Evolutionary conservation across 129 eudicot genomes (phyloP).

Genomic region (Centrapalus pauciflorus): DNA sequence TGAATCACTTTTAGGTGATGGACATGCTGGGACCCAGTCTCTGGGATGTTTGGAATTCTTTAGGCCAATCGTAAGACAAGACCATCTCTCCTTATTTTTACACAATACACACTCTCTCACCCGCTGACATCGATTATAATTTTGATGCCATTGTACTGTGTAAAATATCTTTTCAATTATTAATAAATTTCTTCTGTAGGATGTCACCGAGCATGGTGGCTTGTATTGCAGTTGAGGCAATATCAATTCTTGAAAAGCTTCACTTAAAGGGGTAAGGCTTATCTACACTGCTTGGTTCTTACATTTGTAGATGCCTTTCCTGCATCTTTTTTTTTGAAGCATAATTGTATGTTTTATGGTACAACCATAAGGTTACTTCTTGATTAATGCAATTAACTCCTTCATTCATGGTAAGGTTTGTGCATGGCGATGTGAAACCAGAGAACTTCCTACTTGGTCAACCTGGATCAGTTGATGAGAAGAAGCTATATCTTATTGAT

Average conservation of each 20-base stretch:
- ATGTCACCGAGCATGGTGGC: constrained; percentile 96
- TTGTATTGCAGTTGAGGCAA: constrained; percentile 98
- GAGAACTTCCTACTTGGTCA: constrained; percentile 97
- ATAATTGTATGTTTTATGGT: constrained; percentile 1
- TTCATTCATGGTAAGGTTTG: constrained; percentile 56
- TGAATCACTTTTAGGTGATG: constrained; percentile 61
- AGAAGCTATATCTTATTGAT: constrained; percentile 95
- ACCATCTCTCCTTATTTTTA: constrained; percentile 1
- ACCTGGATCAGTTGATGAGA: constrained; percentile 90
- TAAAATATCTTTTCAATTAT: neutral
- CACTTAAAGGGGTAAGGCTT: constrained; percentile 74
- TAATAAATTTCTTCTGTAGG: constrained; percentile 41
- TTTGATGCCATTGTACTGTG: neutral
- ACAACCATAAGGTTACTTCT: neutral
- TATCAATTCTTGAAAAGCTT: constrained; percentile 96
- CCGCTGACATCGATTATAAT: neutral
- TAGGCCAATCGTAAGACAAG: constrained; percentile 94
- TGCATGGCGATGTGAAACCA: constrained; percentile 99
- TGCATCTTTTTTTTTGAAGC: neutral
- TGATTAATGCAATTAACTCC: neutral
- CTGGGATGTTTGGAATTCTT: constrained; percentile 98
- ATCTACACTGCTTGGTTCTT: neutral
- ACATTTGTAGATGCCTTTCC: no score
- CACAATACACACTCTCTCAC: neutral
- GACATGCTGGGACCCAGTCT: constrained; percentile 99